phyloP scores from a whole-genome alignment of 1,139 yeast species.

The Casaregolazyma suthepensis region DNA sequence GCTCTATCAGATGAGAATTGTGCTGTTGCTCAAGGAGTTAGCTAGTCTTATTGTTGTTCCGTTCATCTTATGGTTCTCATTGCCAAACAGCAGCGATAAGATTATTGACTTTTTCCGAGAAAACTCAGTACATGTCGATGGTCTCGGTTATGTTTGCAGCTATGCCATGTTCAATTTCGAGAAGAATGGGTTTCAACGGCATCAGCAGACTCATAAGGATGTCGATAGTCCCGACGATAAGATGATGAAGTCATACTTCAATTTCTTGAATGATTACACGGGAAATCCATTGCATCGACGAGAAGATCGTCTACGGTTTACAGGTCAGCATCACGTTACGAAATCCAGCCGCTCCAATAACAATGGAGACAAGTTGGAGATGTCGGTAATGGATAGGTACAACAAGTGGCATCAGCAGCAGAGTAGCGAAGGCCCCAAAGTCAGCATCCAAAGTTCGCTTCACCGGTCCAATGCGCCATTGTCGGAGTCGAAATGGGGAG shows the following conservation, averaged over 20 bases:
- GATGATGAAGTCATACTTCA: slow-evolving; percentile 85
- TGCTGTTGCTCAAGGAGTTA: slow-evolving; percentile 70
- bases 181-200: slow-evolving; percentile 12
- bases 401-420: slow-evolving; percentile 14
- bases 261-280: slow-evolving; percentile 80
- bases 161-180: slow-evolving; percentile 88
- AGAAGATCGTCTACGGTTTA: neutral
- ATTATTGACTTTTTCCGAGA: slow-evolving; percentile 89
- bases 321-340: neutral
- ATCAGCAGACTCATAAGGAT: slow-evolving; percentile 22
- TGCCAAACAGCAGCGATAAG: slow-evolving; percentile 64
- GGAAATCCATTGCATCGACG: neutral
- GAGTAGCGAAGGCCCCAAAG: neutral
- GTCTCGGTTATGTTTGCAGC: slow-evolving; percentile 88
- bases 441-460: neutral
- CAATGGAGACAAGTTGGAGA: slow-evolving; percentile 19
- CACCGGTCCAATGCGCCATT: neutral
- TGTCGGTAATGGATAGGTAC: slow-evolving; percentile 28
- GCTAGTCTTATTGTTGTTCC: slow-evolving; percentile 81
- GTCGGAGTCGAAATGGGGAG: neutral
- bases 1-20: slow-evolving; percentile 65
- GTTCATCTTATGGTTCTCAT: slow-evolving; percentile 74
- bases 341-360: neutral
- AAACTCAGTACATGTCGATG: slow-evolving; percentile 84
- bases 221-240: slow-evolving; percentile 62